These are phyloP conservation scores for Grigorovia yakushimaensis DNA, from an alignment of 805 yeast genomes.

Conservation along the genomic window DNA sequence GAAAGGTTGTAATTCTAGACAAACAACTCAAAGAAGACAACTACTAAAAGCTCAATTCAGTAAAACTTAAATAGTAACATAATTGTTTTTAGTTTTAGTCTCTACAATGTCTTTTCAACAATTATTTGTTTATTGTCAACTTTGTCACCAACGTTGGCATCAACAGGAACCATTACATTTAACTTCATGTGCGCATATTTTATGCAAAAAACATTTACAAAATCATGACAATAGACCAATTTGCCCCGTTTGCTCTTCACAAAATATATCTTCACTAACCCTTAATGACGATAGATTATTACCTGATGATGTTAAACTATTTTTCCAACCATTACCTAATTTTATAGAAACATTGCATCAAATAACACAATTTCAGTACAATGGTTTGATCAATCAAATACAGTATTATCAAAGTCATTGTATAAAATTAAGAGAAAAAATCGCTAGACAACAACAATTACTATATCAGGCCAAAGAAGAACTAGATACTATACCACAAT, in stretches of 20 bases:
- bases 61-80: too few relatives aligned
- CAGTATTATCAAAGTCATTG: slow-evolving; percentile 19
- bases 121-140: slow-evolving; percentile 27
- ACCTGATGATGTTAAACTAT: slow-evolving; percentile 17
- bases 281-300: slow-evolving; percentile 12
- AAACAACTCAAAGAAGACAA: too few relatives aligned
- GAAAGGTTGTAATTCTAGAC: too few relatives aligned
- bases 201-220: slow-evolving; percentile 26
- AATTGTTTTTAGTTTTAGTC: neutral
- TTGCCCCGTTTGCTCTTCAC: slow-evolving; percentile 16
- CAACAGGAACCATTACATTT: slow-evolving; percentile 20
- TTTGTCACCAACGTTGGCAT: slow-evolving; percentile 23
- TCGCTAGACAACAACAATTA: slow-evolving; percentile 20
- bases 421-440: slow-evolving; percentile 18
- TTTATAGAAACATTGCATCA: slow-evolving; percentile 20
- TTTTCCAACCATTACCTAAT: slow-evolving; percentile 22
- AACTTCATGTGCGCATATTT: slow-evolving; percentile 33
- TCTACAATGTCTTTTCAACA: slow-evolving; percentile 11
- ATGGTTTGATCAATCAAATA: slow-evolving; percentile 16
- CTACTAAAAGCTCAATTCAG: too few relatives aligned
- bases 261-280: slow-evolving; percentile 15
- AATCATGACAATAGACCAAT: neutral
- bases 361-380: slow-evolving; percentile 24
- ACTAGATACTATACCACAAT: slow-evolving; percentile 16
- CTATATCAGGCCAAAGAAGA: slow-evolving; percentile 21